A percentile compares a stretch with the other conserved stretches of the same genome.
Conservation (phyloP, 2,329 filamentous ascomycete genomes). For the Ceratocystis harringtonii region DNA sequence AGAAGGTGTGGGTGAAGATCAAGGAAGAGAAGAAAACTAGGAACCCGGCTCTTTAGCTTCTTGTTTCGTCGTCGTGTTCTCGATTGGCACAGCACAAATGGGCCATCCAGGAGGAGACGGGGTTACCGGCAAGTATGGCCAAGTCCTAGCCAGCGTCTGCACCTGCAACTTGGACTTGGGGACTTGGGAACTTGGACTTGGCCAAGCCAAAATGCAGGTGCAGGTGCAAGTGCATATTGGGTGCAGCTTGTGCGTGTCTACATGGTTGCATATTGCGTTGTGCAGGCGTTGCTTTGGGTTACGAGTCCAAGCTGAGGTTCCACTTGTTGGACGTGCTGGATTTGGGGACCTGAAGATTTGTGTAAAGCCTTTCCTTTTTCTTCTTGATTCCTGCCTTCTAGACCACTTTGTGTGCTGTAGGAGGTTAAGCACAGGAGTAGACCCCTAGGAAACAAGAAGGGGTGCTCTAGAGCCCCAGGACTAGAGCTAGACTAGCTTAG, state of each 20-base stretch:
- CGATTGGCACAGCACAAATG: too few relatives aligned
- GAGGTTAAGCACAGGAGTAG: too few relatives aligned
- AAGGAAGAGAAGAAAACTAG: background rate
- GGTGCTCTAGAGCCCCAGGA: too few relatives aligned
- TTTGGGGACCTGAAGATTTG: too few relatives aligned
- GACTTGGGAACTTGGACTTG: background rate
- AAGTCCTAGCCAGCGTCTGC: too few relatives aligned
- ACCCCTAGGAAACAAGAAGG: too few relatives aligned
- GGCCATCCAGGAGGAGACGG: background rate
- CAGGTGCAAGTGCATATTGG: background rate
- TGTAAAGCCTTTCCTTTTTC: background rate
- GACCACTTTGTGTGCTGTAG: background rate
- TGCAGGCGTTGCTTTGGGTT: background rate
- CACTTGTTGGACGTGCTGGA: background rate
- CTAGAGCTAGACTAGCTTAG: too few relatives aligned
- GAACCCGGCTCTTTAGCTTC: background rate
- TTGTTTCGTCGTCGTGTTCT: background rate
- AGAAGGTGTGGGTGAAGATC: background rate
- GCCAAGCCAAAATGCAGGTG: background rate
- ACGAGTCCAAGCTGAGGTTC: slow-evolving; percentile 2
- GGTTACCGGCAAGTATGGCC: too few relatives aligned
- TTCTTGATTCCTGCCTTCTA: background rate
- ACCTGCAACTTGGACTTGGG: background rate
- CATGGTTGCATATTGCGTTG: background rate
- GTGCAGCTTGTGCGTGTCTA: background rate